A percentile compares a stretch with the other conserved stretches of the same genome.
These are phyloP conservation scores for Kwoniella dendrophila DNA, from an alignment of 768 basidiomycete genomes.

Conservation along the genomic window DNA sequence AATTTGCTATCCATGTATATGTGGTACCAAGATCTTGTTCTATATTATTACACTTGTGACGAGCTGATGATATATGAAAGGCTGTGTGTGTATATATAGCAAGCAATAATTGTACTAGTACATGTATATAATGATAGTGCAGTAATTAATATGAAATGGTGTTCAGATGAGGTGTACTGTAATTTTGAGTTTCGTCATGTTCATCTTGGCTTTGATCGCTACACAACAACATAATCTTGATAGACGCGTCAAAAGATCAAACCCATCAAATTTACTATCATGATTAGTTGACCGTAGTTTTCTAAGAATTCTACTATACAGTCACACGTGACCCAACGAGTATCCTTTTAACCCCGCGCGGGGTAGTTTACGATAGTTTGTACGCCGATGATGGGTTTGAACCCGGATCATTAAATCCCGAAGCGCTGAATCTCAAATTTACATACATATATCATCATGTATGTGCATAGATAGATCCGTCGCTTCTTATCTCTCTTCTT, in stretches of 20 bases:
- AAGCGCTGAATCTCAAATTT: no score
- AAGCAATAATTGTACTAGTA: no score
- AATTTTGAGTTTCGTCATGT: not conserved
- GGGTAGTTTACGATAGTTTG: not conserved
- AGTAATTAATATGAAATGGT: not conserved
- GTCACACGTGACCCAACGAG: not conserved
- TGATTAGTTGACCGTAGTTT: constrained; percentile 5
- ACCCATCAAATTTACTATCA: constrained; percentile 1
- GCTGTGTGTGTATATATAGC: not conserved
- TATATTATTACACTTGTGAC: not conserved
- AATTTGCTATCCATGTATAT: not conserved
- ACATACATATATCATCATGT: not conserved
- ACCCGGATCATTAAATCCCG: not conserved
- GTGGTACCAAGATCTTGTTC: constrained; percentile 1
- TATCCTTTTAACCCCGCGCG: not conserved
- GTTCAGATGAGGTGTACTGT: not conserved
- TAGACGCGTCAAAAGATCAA: not conserved
- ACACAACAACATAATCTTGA: no score
- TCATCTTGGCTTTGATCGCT: not conserved
- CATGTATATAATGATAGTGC: not conserved
- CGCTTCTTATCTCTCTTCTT: no score
- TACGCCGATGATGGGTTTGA: not conserved
- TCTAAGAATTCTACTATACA: not conserved
- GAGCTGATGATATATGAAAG: not conserved
- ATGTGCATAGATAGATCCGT: no score